Evolutionary conservation across 495 filamentous ascomycete genomes (phyloP), one percentile per base, ranked within the genome.

Genomic region (Thermothielavioides terrestris): DNA sequence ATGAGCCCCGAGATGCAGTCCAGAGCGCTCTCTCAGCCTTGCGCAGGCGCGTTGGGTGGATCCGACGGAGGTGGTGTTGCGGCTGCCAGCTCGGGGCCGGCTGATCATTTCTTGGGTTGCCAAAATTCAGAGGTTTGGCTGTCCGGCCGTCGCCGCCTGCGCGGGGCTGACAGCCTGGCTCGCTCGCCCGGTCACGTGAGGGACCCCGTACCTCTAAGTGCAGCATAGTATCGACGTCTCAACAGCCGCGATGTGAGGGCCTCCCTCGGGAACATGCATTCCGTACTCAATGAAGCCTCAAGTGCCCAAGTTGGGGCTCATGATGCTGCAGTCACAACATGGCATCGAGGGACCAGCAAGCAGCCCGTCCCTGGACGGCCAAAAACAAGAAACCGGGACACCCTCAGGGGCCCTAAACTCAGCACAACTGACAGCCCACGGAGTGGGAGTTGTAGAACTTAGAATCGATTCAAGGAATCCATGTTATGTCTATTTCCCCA

Each of bases 161-260:
- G 42, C 36, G 48, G 43, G 43, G 53, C 48, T 47, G 44, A 31
- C 48, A 18, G 31, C 25, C 11, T 23, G 4, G n/a, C n/a, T n/a
- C n/a, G n/a, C n/a, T n/a, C n/a, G n/a, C n/a, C 4, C 14, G 32
- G 43, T 56, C 53, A 56, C 53, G 53, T 56, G 53, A 42, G 23
- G 1, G 1, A 17, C 5, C 1, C 48, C 38, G n/a, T 18, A 27
- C 8, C 34, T 15, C 6, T 34, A 25, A 34, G 4, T 18, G 17
- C n/a, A 30, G 1, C 15, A 26, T 15, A 26, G 6, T 17, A 28
- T 15, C 17, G 17, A 22, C 3, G 28, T 15, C 12, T 34, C 28
- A 32, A 21, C 27, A 44, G n/a, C n/a, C n/a, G n/a, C n/a, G n/a
- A 42, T 27, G 14, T 12, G n/a, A n/a, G n/a, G n/a, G n/a, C n/a